phyloP scores from a whole-genome alignment of 257 asterid species.

The Lycium ferocissimum region DNA sequence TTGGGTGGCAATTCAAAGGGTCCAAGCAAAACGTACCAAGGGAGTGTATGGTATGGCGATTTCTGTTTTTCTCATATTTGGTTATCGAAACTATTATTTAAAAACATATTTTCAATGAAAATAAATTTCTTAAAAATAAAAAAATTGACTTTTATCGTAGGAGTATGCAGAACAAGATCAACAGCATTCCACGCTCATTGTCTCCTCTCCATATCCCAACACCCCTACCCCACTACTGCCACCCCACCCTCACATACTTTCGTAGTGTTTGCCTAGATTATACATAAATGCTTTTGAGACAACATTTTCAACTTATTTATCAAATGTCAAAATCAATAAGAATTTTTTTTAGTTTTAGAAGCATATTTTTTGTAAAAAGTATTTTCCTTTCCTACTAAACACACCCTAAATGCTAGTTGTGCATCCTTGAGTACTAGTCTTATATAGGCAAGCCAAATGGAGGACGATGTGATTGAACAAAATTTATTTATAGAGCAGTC shows the following conservation, averaged over 20 bases:
- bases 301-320: not conserved
- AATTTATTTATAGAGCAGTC: conserved; percentile 15
- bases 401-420: too few relatives aligned
- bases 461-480: not conserved
- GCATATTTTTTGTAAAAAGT: too few relatives aligned
- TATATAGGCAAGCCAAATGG: not conserved
- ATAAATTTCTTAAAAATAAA: not conserved
- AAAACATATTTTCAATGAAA: not conserved
- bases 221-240: not conserved
- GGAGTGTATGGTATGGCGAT: not conserved
- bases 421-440: not conserved
- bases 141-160: not conserved
- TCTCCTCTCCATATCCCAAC: not conserved
- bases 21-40: not conserved
- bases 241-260: too few relatives aligned
- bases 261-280: not conserved
- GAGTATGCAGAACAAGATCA: not conserved
- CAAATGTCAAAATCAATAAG: not conserved
- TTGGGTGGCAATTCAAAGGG: not conserved
- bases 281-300: not conserved
- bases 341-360: too few relatives aligned
- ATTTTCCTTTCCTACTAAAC: not conserved
- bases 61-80: not conserved
- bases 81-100: too few relatives aligned
- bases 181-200: not conserved